Conservation (phyloP, 192 early-diverging fungal genomes). For the Coemansia sp. region DNA sequence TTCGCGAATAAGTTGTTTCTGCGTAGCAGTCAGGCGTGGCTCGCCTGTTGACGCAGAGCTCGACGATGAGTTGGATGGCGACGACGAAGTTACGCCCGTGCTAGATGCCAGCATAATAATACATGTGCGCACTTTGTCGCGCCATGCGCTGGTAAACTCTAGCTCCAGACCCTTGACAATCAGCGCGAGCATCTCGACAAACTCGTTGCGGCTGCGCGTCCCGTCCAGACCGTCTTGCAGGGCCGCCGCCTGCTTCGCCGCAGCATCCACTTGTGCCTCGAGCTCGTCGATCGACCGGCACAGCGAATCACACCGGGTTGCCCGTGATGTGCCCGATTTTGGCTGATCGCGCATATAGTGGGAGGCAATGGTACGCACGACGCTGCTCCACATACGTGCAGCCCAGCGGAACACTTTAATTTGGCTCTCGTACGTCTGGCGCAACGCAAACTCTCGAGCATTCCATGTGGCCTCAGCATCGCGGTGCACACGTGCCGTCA, state of each 20-base stretch:
- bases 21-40: constrained; percentile 24
- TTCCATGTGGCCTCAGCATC: constrained; percentile 20
- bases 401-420: constrained; percentile 32
- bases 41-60: constrained; percentile 15
- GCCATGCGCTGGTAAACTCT: constrained; percentile 21
- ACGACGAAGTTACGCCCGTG: background rate
- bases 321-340: background rate
- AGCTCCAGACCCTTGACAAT: constrained; percentile 21
- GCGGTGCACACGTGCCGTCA: constrained; percentile 2
- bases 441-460: constrained; percentile 15
- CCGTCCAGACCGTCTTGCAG: constrained; percentile 12
- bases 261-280: constrained; percentile 21
- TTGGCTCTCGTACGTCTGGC: constrained; percentile 35
- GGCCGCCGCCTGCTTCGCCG: constrained; percentile 5
- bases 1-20: constrained; percentile 33
- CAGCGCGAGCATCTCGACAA: constrained; percentile 21
- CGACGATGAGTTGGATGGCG: constrained; percentile 10
- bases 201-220: constrained; percentile 9
- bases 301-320: constrained; percentile 8
- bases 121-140: constrained; percentile 28
- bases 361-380: constrained; percentile 10
- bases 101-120: constrained; percentile 12
- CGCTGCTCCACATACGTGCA: constrained; percentile 23
- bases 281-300: constrained; percentile 25
- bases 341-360: background rate